These are phyloP conservation scores for Elaphomyces granulatus DNA, from an alignment of 495 filamentous ascomycete species.

Conservation along the genomic window DNA sequence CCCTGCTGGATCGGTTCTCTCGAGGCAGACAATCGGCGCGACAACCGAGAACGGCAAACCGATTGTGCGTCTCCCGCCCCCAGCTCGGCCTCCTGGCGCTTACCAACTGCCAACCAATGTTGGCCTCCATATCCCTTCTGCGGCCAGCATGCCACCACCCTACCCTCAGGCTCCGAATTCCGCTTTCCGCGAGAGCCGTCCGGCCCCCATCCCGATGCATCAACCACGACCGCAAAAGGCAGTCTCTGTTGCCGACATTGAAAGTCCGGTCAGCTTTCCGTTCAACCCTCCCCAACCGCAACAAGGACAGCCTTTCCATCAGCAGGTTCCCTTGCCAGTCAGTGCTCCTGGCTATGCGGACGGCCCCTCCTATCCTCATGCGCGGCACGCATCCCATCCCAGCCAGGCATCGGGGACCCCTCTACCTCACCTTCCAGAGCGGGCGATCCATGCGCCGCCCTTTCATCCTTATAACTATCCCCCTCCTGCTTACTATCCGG, in stretches of 20 bases:
- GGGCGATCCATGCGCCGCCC: conserved; percentile 79
- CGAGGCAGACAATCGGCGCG: conserved; percentile 40
- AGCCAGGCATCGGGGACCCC: conserved; percentile 76
- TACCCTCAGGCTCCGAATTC: conserved; percentile 49
- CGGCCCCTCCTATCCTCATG: conserved; percentile 36
- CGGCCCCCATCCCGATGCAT: conserved; percentile 72
- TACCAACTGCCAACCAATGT: conserved; percentile 13
- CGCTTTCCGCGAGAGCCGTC: conserved; percentile 62
- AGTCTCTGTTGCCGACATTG: conserved; percentile 88
- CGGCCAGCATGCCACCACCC: conserved; percentile 8
- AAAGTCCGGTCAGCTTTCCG: conserved; percentile 59
- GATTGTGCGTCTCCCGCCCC: conserved; percentile 73
- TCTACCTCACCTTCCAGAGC: conserved; percentile 86
- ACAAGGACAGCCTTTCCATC: conserved; percentile 74
- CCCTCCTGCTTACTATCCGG: conserved; percentile 44
- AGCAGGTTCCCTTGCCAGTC: conserved; percentile 65
- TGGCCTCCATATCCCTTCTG: conserved; percentile 9
- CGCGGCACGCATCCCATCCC: conserved; percentile 57
- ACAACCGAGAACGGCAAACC: conserved; percentile 51
- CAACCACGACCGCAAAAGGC: conserved; percentile 92
- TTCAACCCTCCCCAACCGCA: conserved; percentile 61
- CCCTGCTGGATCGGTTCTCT: conserved; percentile 61
- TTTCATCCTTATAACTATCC: conserved; percentile 68
- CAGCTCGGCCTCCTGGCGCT: conserved; percentile 27
- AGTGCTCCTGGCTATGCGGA: conserved; percentile 43